These are phyloP conservation scores for Adansonia grandidieri DNA, from an alignment of 441 rosid species.

Conservation along the genomic window DNA sequence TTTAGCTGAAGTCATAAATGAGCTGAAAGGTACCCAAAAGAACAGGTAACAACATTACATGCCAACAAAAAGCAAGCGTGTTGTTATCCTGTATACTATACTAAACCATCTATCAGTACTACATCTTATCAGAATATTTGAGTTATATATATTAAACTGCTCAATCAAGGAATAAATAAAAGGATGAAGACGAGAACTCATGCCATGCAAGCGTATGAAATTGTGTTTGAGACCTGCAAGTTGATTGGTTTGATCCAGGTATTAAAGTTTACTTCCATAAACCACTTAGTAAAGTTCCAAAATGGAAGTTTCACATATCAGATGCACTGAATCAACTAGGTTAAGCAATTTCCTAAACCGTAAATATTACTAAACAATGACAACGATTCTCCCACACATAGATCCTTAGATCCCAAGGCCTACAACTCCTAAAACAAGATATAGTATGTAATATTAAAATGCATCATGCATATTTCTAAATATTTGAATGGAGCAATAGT, in stretches of 20 bases:
- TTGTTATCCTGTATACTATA: not conserved
- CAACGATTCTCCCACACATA: not conserved
- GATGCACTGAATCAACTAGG: conserved; percentile 5
- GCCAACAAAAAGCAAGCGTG: not conserved
- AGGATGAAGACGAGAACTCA: not conserved
- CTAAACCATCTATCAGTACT: not conserved
- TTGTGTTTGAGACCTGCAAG: not conserved
- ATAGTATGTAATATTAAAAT: not conserved
- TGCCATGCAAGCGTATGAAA: not conserved
- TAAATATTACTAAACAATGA: not conserved
- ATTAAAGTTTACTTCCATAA: not conserved
- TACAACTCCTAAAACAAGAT: not conserved
- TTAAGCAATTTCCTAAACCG: not conserved
- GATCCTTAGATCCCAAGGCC: not conserved
- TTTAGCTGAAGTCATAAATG: not conserved
- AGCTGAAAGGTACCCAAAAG: not conserved
- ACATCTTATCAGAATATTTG: not conserved
- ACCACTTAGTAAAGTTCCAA: not conserved
- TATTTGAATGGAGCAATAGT: not conserved
- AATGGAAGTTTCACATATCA: not conserved
- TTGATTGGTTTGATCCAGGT: not conserved
- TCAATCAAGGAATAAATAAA: not conserved
- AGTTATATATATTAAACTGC: not conserved
- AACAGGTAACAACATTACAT: not conserved
- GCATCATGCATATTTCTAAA: not conserved